phyloP scores from a whole-genome alignment of 2,329 filamentous ascomycete genomes.

The Thelonectria discophora region DNA sequence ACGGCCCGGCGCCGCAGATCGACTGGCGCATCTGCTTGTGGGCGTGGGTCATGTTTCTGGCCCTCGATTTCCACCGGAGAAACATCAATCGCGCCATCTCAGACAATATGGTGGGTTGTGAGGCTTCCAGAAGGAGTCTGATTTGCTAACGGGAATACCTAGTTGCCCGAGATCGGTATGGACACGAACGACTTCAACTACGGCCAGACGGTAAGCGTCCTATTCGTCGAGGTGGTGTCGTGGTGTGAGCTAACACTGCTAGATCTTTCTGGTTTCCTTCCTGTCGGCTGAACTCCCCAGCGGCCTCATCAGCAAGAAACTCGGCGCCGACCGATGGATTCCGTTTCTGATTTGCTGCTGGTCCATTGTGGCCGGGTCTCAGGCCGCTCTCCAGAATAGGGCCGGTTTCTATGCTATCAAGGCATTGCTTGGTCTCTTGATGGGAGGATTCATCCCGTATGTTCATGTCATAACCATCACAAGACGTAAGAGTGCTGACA shows the following conservation, averaged over 20 bases:
- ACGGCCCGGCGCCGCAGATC: conserved; percentile 50
- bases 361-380: conserved; percentile 51
- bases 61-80: conserved; percentile 56
- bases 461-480: conserved; percentile 11
- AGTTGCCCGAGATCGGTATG: conserved; percentile 52
- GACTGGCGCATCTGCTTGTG: conserved; percentile 52
- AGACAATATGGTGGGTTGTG: conserved; percentile 47
- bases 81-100: conserved; percentile 57
- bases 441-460: conserved; percentile 62
- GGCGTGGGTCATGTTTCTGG: conserved; percentile 59
- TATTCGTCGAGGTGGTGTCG: conserved; percentile 1
- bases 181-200: conserved; percentile 58
- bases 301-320: conserved; percentile 59
- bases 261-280: conserved; percentile 56
- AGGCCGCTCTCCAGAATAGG: conserved; percentile 49
- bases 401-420: conserved; percentile 53
- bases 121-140: background rate
- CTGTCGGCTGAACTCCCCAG: conserved; percentile 59
- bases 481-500: background rate
- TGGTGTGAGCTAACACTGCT: conserved; percentile 12
- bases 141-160: conserved; percentile 9
- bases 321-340: conserved; percentile 59
- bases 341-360: conserved; percentile 53
- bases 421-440: conserved; percentile 55
- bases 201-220: conserved; percentile 48